Evolutionary conservation across 805 yeast species (phyloP).

Genomic region (Schwanniomyces sp.): DNA sequence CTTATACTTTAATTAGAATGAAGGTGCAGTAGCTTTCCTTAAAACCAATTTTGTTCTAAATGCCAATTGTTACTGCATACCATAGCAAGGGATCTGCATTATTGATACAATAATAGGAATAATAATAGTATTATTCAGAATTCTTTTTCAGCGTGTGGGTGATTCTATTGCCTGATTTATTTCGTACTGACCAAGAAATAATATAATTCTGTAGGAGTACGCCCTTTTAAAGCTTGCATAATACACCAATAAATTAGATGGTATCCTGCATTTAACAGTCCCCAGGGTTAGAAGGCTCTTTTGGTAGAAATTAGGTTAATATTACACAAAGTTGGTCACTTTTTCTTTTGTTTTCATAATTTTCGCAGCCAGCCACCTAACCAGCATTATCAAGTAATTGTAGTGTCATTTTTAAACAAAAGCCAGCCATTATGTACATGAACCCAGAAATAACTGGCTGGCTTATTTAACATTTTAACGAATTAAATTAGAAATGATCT

Average conservation of each 20-base stretch:
- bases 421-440: neutral
- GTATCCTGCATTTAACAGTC: too few species aligned
- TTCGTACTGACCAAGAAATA: too few species aligned
- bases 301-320: too few species aligned
- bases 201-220: too few species aligned
- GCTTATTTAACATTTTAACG: neutral
- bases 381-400: neutral
- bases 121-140: too few species aligned
- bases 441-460: neutral
- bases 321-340: neutral
- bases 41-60: neutral
- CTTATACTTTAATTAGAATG: neutral
- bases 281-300: too few species aligned
- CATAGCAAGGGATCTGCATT: too few species aligned
- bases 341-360: neutral
- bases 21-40: neutral
- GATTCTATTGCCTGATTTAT: too few species aligned
- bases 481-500: neutral
- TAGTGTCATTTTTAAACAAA: neutral
- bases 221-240: too few species aligned
- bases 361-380: conserved; percentile 9
- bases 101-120: too few species aligned
- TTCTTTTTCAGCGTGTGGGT: too few species aligned
- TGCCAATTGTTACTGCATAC: neutral
- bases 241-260: too few species aligned